phyloP scores from a whole-genome alignment of 1,139 yeast genomes.

The Taphrina confusa region DNA sequence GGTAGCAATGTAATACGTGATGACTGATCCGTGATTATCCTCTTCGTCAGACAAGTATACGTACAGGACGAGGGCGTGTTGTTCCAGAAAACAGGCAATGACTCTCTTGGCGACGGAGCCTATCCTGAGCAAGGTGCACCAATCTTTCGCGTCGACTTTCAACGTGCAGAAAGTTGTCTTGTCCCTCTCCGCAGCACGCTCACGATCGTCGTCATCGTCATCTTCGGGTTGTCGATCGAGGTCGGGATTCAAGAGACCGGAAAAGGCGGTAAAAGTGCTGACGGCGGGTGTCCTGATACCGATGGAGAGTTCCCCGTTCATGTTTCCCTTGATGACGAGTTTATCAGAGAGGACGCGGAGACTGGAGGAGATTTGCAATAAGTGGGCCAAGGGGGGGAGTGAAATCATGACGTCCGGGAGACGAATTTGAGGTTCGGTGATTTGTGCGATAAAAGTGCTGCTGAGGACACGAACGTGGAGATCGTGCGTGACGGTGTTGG shows the following conservation, averaged over 20 bases:
- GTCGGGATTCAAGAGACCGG: slow-evolving; percentile 42
- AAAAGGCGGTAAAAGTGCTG: slow-evolving; percentile 43
- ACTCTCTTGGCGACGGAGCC: slow-evolving; percentile 44
- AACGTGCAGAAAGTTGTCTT: slow-evolving; percentile 40
- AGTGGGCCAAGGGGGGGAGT: slow-evolving; percentile 41
- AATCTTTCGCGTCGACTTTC: slow-evolving; percentile 45
- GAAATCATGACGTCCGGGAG: slow-evolving; percentile 42
- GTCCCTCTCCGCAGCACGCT: slow-evolving; percentile 36
- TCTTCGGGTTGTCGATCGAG: not conserved
- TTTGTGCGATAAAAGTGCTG: slow-evolving; percentile 24
- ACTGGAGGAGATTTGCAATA: slow-evolving; percentile 41
- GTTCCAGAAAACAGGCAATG: slow-evolving; percentile 46
- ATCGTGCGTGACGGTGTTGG: slow-evolving; percentile 37
- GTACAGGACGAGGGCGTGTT: slow-evolving; percentile 45
- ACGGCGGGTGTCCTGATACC: slow-evolving; percentile 43
- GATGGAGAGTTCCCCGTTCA: slow-evolving; percentile 43
- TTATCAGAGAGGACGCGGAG: slow-evolving; percentile 42
- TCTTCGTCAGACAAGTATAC: slow-evolving; percentile 43
- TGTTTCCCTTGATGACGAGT: slow-evolving; percentile 42
- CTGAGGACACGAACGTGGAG: slow-evolving; percentile 37
- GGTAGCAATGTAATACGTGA: slow-evolving; percentile 40
- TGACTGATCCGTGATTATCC: slow-evolving; percentile 39
- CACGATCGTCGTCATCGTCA: not conserved
- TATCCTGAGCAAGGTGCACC: slow-evolving; percentile 45
- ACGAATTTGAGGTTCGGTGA: slow-evolving; percentile 43